Evolutionary conservation across 805 yeast genomes (phyloP), one percentile per base, ranked within the genome.

Genomic region (Candida silvatica): DNA sequence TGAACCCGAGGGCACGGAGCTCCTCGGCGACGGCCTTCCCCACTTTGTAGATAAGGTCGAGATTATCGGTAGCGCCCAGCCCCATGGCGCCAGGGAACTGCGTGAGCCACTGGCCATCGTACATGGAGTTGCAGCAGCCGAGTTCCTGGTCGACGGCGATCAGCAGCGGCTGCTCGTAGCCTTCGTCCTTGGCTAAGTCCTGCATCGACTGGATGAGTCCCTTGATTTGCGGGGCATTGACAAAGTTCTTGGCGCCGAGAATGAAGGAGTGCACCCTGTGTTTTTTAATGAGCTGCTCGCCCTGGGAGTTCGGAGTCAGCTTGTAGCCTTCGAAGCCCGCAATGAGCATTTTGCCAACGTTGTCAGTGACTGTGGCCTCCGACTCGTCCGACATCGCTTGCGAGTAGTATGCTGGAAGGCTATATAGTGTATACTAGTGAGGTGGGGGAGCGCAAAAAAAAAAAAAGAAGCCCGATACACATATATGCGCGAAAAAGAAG

Each of bases 21-120:
- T 76, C 79, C 14, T 48, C 43, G 0, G 78, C 79, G 7, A 74
- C 48, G 2, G 80, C 81, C 29, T 67, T 63, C 37, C 68, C 67
- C 2, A 73, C 68, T 29, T 73, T 60, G 40, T 67, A 67, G 6
- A 72, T 75, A 40, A 74, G 48, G 4, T 65, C 66, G 9, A 58
- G 47, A 36, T 70, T 67, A 8, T 69, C 69, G 0, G 77, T 64
- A 16, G 80, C 79, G 3, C 73, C 71, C 17, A 75, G 51, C 3
- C 77, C 80, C 81, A 76, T 75, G 19, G 78, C 77, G 4, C 80
- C 74, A 1, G 82, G 82, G 45, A 69, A 74, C 48, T 74, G 80
- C 7, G 75, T 67, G 16, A 75, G 50, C 38, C 54, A 58, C 7
- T 63, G 62, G 7, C 67, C 62, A 48, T 76, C 81, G 46, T 68